Base-by-base conservation (phyloP, 495 filamentous ascomycete species). In the Daldinia concentrica region DNA sequence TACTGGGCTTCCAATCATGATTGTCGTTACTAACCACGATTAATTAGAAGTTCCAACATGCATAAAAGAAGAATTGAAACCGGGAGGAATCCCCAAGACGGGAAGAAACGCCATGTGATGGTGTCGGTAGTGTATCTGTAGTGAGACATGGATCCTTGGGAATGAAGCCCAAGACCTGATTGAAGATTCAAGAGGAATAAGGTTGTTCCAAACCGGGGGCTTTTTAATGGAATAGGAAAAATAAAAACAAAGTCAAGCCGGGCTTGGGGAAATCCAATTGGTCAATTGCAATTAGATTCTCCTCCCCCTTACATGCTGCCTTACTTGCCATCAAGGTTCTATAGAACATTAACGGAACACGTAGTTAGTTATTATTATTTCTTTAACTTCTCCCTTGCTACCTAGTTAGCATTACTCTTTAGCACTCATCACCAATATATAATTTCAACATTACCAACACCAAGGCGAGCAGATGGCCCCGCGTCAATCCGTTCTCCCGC, bases 401-500 rank as follows among this genome's bases (percentile, higher is more conserved):
- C 26, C 26, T 30, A 14, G 12, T 14, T 36, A 36, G 34, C 12
- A 36, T 36, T 36, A 1, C 11, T 36, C 12, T 36, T 12, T 51
- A 51, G 15, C 17, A 51, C 1, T 14, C 24, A 29, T 29, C 11
- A 11, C 0, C 50, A 15, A 29, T 22, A 15, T 15, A 30, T 14
- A 50, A 62, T 50, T 30, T 37, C 15, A 59, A 43, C 2, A 41
- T 41, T 7, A 29, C 11, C 27, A 54, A 24, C 3, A 51, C 8
- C n/a, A 37, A 50, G 24, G 2, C 27, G n/a, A 64, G 4, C 30
- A 74, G 43, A 77, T 77, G 75, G 73, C 73, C n/a, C 75, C 73
- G 22, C 73, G 75, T 24, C 62, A 72, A 34, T 68, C 75, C 3
- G 58, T 73, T 6, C 77, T 86, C n/a, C 84, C 86, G 0, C 71